phyloP scores from a whole-genome alignment of 2,329 filamentous ascomycete genomes.

The Fusarium dlaminii region DNA sequence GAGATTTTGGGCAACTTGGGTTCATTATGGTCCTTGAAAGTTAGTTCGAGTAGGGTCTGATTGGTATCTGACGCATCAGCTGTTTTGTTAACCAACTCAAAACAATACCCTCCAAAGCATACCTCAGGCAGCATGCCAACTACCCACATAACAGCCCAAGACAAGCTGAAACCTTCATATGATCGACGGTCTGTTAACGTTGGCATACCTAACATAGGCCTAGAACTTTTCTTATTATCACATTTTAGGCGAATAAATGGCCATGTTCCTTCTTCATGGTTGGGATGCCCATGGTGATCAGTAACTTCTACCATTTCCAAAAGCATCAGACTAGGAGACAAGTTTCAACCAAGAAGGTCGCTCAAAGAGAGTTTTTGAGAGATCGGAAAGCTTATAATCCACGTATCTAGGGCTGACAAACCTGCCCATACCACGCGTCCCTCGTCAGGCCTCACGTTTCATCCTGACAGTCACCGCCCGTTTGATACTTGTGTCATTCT shows the following conservation, averaged over 20 bases:
- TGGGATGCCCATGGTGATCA: too few species aligned
- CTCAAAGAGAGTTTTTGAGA: neutral
- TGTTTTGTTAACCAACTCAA: neutral
- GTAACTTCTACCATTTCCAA: neutral
- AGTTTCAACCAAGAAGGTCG: neutral
- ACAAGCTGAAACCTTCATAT: neutral
- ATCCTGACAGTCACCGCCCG: neutral
- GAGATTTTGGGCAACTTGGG: neutral
- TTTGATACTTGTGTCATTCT: too few species aligned
- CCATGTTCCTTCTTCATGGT: neutral
- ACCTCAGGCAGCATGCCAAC: neutral
- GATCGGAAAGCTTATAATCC: too few species aligned
- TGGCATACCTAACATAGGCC: too few species aligned
- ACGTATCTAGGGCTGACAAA: neutral
- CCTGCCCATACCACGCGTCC: rapidly evolving
- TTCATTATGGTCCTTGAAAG: neutral
- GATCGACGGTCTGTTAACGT: rapidly evolving
- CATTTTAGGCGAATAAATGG: rapidly evolving
- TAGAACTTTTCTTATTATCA: too few species aligned
- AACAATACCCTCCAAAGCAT: neutral
- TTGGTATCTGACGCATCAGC: neutral
- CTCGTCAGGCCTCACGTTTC: neutral
- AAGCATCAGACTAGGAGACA: neutral
- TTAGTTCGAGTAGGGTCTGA: too few species aligned
- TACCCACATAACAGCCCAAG: neutral